phyloP scores from a whole-genome alignment of 768 basidiomycete species.

The Kwoniella shandongensis region DNA sequence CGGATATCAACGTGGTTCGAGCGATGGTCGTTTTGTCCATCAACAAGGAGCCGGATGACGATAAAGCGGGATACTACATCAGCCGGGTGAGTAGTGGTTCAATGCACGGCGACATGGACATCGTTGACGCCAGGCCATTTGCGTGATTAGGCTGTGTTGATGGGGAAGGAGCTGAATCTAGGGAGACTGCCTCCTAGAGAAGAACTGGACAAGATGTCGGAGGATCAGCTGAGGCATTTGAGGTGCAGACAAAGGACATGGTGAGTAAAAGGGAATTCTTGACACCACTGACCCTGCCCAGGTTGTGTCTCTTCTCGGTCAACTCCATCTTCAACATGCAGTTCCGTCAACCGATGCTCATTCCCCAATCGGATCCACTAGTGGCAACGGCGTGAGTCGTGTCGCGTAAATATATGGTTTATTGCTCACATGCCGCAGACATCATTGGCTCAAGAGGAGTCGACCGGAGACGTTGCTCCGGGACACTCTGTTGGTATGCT shows the following conservation, averaged over 20 bases:
- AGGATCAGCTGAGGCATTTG: constrained; percentile 11
- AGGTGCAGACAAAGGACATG: constrained; percentile 25
- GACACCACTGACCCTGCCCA: background rate
- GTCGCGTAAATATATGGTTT: background rate
- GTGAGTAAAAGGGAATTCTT: constrained; percentile 10
- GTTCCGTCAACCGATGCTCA: constrained; percentile 33
- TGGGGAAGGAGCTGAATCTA: constrained; percentile 31
- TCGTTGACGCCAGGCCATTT: background rate
- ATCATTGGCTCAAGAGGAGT: constrained; percentile 26
- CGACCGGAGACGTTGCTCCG: constrained; percentile 17
- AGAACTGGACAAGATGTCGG: constrained; percentile 17
- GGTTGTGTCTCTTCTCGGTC: constrained; percentile 34
- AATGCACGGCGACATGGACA: no score
- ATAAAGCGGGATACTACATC: constrained; percentile 32
- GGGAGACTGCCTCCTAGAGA: constrained; percentile 19
- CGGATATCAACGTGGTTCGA: constrained; percentile 26
- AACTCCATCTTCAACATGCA: constrained; percentile 38
- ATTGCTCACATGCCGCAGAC: constrained; percentile 11
- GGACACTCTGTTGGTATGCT: constrained; percentile 26
- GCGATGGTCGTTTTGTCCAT: constrained; percentile 28
- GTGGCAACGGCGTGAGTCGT: constrained; percentile 23
- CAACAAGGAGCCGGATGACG: constrained; percentile 39
- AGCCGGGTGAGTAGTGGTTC: constrained; percentile 15
- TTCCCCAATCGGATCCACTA: constrained; percentile 29
- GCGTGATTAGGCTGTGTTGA: constrained; percentile 19